phyloP scores from a whole-genome alignment of 225 moss, liverwort and hornwort species.

The Physcomitrellopsis africana region DNA sequence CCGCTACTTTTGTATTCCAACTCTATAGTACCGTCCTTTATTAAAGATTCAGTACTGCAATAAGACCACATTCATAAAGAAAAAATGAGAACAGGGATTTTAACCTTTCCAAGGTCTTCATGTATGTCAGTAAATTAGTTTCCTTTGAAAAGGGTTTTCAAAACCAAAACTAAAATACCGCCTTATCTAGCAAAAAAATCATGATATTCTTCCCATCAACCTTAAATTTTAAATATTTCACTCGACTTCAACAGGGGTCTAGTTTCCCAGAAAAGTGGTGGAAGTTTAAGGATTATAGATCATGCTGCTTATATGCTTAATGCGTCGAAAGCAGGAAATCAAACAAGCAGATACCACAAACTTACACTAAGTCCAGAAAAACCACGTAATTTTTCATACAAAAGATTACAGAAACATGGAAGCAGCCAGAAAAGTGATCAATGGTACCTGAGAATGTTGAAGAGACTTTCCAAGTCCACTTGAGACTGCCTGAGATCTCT shows the following conservation, averaged over 20 bases:
- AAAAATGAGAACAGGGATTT: slow-evolving; percentile 8
- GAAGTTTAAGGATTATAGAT: neutral
- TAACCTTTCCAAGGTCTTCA: slow-evolving; percentile 1
- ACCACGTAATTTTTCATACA: neutral
- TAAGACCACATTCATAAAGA: slow-evolving; percentile 32
- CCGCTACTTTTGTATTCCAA: slow-evolving; percentile 56
- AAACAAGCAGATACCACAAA: neutral
- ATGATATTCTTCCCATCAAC: too few species aligned
- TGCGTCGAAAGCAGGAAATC: neutral
- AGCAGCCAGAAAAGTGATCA: slow-evolving; percentile 23
- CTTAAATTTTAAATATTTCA: too few species aligned
- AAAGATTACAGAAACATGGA: neutral
- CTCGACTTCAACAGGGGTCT: too few species aligned
- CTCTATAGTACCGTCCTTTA: slow-evolving; percentile 70
- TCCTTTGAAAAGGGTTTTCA: neutral
- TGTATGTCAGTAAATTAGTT: slow-evolving; percentile 3
- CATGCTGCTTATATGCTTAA: slow-evolving; percentile 9
- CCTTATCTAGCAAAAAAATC: too few species aligned
- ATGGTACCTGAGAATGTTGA: slow-evolving; percentile 77
- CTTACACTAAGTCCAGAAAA: neutral
- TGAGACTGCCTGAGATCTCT: slow-evolving; percentile 95
- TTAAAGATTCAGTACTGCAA: slow-evolving; percentile 77
- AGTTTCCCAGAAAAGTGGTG: too few species aligned
- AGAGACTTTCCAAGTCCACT: slow-evolving; percentile 94
- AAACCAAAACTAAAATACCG: too few species aligned